Evolutionary conservation across 176 grass and related monocot species (phyloP), one percentile per base, ranked within the genome.

Genomic region (Juncus effusus): DNA sequence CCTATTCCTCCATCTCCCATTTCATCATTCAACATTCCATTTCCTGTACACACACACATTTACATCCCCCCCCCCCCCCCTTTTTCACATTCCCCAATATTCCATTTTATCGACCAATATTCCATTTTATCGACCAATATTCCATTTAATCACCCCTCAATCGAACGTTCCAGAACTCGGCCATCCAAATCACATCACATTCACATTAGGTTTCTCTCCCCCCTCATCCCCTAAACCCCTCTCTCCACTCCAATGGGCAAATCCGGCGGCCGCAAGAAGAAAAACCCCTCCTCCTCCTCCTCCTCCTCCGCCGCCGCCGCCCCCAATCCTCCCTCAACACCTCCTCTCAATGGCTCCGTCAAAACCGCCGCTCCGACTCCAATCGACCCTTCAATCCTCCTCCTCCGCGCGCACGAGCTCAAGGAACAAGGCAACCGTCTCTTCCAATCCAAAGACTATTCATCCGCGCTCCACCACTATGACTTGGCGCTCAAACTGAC

Each of bases 371-470:
- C 52, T 61, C 1, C 80, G 72, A 62, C 73, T 72, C 61, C 67
- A 38, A 69, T 81, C 74, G 88, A 86, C 64, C 13, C 61, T 0
- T 82, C 57, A 12, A 67, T 76, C 42, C 85, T 93, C 67, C 65
- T 93, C 52, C 83, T 75, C 16, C 78, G 88, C 36, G 94, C 94
- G 7, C 88, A 99, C 75, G 88, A 84, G 64, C 85, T 99, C 52
- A 99, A 99, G 78, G 88, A 99, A 77, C 85, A 93, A 37, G 94
- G 94, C 35, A 99, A 99, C 78, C 88, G 85, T 51, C 76, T 99
- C 6, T 93, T 99, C 80, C 94, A 99, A 84, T 73, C 80, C 38
- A 82, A 84, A 14, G 94, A 99, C 64, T 99, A 99, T 75, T 13
- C 38, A 0, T 82, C 76, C 13, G 94, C 94, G 64, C 76, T 99